Evolutionary conservation across 768 basidiomycete genomes (phyloP).

Genomic region (Fomitopsis serialis): DNA sequence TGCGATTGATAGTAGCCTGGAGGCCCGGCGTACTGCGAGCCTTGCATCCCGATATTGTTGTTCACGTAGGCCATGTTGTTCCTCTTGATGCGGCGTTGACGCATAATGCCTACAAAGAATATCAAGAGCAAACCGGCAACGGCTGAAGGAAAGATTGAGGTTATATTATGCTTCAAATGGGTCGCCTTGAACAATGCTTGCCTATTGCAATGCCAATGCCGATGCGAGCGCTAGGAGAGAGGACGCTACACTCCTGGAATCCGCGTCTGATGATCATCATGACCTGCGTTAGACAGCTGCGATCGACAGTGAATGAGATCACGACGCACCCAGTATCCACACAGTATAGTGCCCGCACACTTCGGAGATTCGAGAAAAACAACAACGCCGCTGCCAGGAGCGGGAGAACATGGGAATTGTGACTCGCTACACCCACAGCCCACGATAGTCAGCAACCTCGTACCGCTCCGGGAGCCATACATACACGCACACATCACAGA

Average conservation of each 20-base stretch:
- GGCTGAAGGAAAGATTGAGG: not conserved
- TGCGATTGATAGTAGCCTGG: not conserved
- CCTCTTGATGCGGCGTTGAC: not conserved
- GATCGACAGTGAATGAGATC: not conserved
- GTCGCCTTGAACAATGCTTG: not conserved
- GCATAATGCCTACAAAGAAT: slow-evolving; percentile 1
- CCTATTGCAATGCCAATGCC: slow-evolving; percentile 4
- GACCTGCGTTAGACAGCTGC: not conserved
- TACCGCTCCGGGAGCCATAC: no score
- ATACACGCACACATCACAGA: no score
- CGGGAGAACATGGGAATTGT: not conserved
- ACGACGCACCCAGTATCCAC: not conserved
- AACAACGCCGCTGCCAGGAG: not conserved
- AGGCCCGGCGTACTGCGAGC: slow-evolving; percentile 6
- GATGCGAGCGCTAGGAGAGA: not conserved
- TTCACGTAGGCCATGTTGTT: slow-evolving; percentile 11
- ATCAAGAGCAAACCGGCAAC: not conserved
- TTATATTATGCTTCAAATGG: not conserved
- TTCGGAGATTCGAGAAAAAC: not conserved
- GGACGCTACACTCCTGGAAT: not conserved
- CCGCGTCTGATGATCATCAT: not conserved
- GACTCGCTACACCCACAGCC: not conserved
- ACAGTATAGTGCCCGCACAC: not conserved
- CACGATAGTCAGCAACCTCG: no score
- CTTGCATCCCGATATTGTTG: not conserved